Conservation (phyloP, 2,329 filamentous ascomycete genomes). For the Penicillium sp. region DNA sequence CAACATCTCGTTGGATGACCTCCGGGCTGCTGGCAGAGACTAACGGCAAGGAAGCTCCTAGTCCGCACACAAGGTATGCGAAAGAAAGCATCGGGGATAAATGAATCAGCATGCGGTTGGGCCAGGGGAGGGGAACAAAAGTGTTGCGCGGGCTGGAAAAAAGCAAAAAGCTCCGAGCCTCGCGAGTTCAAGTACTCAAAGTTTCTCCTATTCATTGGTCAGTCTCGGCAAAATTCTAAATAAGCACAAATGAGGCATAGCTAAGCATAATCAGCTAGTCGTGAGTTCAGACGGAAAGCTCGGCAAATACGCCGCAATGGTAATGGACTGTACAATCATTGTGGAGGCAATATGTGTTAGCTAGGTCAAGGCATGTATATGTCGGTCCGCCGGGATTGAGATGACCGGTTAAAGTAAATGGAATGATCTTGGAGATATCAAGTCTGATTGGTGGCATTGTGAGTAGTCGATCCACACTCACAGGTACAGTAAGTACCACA, state of each 20-base stretch:
- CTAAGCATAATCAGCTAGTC: background rate
- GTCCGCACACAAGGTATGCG: background rate
- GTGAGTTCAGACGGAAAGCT: background rate
- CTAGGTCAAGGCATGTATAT: background rate
- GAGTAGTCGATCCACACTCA: background rate
- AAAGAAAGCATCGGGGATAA: background rate
- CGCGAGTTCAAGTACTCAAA: background rate
- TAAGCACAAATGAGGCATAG: background rate
- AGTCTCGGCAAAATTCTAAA: background rate
- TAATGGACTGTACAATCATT: background rate
- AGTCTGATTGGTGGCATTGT: background rate
- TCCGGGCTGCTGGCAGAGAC: slow-evolving; percentile 3
- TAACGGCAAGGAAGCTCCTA: background rate
- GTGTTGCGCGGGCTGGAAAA: background rate
- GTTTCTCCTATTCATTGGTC: background rate
- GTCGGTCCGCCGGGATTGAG: background rate
- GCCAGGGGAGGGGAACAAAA: background rate
- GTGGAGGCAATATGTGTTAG: background rate
- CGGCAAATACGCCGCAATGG: no score
- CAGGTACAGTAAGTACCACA: background rate
- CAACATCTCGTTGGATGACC: slow-evolving; percentile 20
- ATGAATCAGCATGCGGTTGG: background rate
- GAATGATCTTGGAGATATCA: background rate
- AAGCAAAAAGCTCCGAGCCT: background rate
- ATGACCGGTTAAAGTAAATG: background rate